Percentiles rank a stretch among this genome's conserved stretches.
These are phyloP conservation scores for Hypholoma fasciculare DNA, from an alignment of 768 basidiomycete genomes.

Conservation along the genomic window DNA sequence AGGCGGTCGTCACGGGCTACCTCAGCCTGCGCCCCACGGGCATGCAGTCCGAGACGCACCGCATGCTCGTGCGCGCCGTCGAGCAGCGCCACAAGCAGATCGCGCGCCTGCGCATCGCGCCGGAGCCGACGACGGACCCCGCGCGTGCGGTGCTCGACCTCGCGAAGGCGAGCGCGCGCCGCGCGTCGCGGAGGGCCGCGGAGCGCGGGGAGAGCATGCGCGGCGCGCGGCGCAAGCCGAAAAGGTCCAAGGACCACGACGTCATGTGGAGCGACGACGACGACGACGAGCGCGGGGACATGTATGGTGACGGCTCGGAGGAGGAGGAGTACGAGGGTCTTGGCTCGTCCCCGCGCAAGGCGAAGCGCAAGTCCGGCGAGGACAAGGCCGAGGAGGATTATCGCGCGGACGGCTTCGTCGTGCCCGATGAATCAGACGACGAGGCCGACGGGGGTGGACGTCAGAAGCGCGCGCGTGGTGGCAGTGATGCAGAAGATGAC, in stretches of 20 bases:
- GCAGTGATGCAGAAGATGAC: conserved; percentile 50
- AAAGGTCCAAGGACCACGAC: conserved; percentile 40
- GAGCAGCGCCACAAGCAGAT: conserved; percentile 84
- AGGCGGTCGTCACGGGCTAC: conserved; percentile 79
- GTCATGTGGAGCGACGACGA: conserved; percentile 69
- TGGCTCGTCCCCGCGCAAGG: conserved; percentile 36
- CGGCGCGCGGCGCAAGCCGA: conserved; percentile 44
- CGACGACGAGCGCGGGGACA: conserved; percentile 45
- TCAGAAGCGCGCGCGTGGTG: conserved; percentile 36
- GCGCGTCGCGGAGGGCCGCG: conserved; percentile 46
- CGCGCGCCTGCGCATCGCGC: conserved; percentile 75
- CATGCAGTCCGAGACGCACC: conserved; percentile 89
- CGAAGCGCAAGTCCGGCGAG: conserved; percentile 46
- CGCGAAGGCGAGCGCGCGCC: conserved; percentile 62
- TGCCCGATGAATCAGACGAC: conserved; percentile 75
- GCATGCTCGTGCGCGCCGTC: conserved; percentile 84
- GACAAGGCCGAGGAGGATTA: conserved; percentile 67
- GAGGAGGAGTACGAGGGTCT: conserved; percentile 53
- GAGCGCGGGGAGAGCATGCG: conserved; percentile 47
- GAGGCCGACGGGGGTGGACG: conserved; percentile 41
- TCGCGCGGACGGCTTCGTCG: conserved; percentile 84
- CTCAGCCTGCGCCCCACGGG: conserved; percentile 85
- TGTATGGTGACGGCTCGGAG: conserved; percentile 52
- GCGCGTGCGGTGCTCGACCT: conserved; percentile 73
- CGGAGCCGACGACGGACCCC: conserved; percentile 76